Evolutionary conservation across 108 stramenopile genomes (phyloP).

Genomic region (Nannochloropsis granulata): DNA sequence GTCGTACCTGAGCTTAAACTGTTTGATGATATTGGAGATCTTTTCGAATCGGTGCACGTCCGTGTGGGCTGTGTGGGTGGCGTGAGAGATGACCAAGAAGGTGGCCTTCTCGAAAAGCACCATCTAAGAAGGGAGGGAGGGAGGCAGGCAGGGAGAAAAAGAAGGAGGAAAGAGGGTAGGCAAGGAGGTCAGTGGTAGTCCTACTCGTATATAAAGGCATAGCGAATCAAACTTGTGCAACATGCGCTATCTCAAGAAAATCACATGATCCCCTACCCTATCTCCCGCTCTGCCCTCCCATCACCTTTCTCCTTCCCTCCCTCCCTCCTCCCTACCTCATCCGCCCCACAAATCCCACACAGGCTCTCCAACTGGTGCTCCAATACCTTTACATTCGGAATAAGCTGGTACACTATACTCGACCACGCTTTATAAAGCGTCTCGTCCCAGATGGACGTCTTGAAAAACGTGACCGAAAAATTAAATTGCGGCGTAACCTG

Average conservation of each 20-base stretch:
- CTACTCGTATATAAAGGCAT: too few relatives aligned
- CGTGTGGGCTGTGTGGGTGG: constrained; percentile 57
- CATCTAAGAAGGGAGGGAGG: background rate
- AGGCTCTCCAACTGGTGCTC: constrained; percentile 79
- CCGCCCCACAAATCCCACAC: constrained; percentile 70
- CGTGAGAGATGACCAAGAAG: constrained; percentile 87
- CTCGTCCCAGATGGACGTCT: constrained; percentile 97
- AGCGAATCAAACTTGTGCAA: too few relatives aligned
- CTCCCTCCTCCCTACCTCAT: constrained; percentile 64
- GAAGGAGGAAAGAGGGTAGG: too few relatives aligned
- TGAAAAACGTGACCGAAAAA: constrained; percentile 57
- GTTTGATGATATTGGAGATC: constrained; percentile 97
- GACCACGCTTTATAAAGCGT: constrained; percentile 87
- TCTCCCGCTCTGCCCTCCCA: too few relatives aligned
- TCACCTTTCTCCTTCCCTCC: background rate
- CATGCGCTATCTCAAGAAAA: too few relatives aligned
- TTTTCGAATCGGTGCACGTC: constrained; percentile 99
- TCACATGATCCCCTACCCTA: too few relatives aligned
- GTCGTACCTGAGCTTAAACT: constrained; percentile 57
- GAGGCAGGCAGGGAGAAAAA: too few relatives aligned
- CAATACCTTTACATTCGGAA: constrained; percentile 85
- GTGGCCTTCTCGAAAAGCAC: constrained; percentile 95
- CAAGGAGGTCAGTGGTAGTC: background rate
- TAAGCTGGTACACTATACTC: constrained; percentile 88
- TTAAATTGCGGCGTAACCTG: constrained; percentile 36